Evolutionary conservation across 2,329 filamentous ascomycete genomes (phyloP), one percentile per base, ranked within the genome.

Genomic region (Kalmusia sp.): DNA sequence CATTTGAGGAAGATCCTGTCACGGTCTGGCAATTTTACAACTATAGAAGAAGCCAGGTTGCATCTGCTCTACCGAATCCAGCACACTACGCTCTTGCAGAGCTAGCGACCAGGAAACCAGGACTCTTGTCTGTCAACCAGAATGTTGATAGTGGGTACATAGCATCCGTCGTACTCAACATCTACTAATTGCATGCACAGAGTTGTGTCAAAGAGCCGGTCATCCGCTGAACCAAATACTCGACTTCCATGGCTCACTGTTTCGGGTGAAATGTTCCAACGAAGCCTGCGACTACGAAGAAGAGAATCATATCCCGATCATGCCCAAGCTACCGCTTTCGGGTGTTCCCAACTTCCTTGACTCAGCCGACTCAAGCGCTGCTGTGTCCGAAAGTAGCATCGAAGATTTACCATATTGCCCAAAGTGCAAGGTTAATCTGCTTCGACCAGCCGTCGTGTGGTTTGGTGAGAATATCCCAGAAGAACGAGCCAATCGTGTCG

Each of bases 1-100:
- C 54, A 8, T 68, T 67, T 41, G 22, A 51, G n/a, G 46, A 49
- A 6, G 44, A 48, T 37, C 40, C 49, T 1, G 33, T 43, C 14
- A 19, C 46, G 15, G 40, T 51, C 33, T 51, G 49, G 49, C 49
- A 51, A 27, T 51, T 51, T 25, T 51, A 51, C 33, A 38, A 43
- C 11, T 21, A 45, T 6, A 35, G 40, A 12, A 22, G 49, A 7
- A 17, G 24, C 6, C 27, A 38, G 5, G 49, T 34, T 6, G n/a
- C 30, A 19, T 14, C 27, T 21, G 49, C 49, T 11, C 17, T 35
- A 19, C 49, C 49, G 7, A 51, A 51, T n/a, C 40, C 31, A 14
- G 49, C 49, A 3, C 49, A 51, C 27, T 44, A 45, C 14, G 49
- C 49, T 9, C 31, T 51, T 25, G 40, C 25, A 17, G 33, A 46